These are phyloP conservation scores for Backusella tuberculispora DNA, from an alignment of 192 early-diverging fungal genomes.

Conservation along the genomic window DNA sequence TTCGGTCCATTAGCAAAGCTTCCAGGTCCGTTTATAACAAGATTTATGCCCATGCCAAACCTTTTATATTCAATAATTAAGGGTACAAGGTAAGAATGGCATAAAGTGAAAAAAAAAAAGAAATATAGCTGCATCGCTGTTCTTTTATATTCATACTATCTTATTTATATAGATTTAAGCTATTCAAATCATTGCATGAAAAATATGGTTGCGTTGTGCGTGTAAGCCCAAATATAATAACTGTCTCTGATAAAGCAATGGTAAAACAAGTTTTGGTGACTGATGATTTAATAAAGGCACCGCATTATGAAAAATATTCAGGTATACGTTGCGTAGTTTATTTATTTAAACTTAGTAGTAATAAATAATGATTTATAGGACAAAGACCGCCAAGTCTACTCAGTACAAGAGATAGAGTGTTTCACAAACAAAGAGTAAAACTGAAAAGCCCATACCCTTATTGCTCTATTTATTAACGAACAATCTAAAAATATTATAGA, in stretches of 20 bases:
- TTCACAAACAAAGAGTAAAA: constrained; percentile 42
- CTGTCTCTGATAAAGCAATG: constrained; percentile 47
- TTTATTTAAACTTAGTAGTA: neutral
- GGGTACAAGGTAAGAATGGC: neutral
- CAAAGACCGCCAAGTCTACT: constrained; percentile 30
- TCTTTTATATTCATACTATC: neutral
- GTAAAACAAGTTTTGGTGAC: constrained; percentile 38
- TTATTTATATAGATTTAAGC: constrained; percentile 9
- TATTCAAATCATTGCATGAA: constrained; percentile 26
- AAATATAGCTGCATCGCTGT: too few relatives aligned
- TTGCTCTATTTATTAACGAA: neutral
- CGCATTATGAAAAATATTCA: neutral
- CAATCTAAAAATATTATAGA: constrained; percentile 26
- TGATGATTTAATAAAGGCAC: constrained; percentile 31
- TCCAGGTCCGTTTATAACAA: constrained; percentile 26
- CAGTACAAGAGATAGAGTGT: constrained; percentile 37
- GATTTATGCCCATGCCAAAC: neutral
- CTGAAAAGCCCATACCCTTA: neutral
- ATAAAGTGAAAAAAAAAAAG: neutral
- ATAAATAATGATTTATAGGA: constrained; percentile 14
- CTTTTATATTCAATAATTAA: neutral
- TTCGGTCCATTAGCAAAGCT: constrained; percentile 35
- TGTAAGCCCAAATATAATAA: constrained; percentile 35
- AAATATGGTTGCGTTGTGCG: constrained; percentile 49
- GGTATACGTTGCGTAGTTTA: neutral